Percentiles rank a stretch among this genome's conserved stretches.
phyloP scores from a whole-genome alignment of 257 asterid species.

The Solanum peruvianum region DNA sequence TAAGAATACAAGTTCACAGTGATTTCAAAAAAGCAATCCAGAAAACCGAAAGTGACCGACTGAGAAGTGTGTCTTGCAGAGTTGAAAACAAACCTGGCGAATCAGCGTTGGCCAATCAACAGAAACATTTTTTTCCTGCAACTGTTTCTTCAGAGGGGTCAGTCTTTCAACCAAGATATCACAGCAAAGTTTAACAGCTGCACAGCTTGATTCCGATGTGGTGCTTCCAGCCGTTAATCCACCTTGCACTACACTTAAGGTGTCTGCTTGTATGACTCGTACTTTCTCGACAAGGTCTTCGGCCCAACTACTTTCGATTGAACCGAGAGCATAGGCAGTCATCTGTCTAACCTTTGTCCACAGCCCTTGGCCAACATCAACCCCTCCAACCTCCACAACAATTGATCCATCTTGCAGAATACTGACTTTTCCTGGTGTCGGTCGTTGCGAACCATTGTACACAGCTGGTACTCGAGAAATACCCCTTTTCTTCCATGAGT shows the following conservation, averaged over 20 bases:
- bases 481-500: slow-evolving; percentile 53
- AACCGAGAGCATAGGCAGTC: slow-evolving; percentile 50
- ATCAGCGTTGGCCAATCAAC: slow-evolving; percentile 51
- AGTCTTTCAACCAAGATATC: slow-evolving; percentile 45
- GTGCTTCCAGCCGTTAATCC: slow-evolving; percentile 68
- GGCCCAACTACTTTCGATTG: slow-evolving; percentile 29
- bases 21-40: background rate
- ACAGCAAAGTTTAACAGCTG: slow-evolving; percentile 63
- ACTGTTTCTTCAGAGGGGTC: slow-evolving; percentile 26
- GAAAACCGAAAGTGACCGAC: background rate
- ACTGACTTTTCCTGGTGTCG: slow-evolving; percentile 63
- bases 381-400: slow-evolving; percentile 68
- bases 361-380: slow-evolving; percentile 76
- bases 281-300: slow-evolving; percentile 45
- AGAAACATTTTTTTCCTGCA: slow-evolving; percentile 36
- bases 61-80: background rate
- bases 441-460: slow-evolving; percentile 14
- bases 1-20: background rate
- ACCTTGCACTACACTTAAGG: slow-evolving; percentile 56
- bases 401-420: slow-evolving; percentile 55
- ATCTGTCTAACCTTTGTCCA: slow-evolving; percentile 18
- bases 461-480: slow-evolving; percentile 57
- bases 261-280: slow-evolving; percentile 64
- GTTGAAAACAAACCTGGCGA: slow-evolving; percentile 29
- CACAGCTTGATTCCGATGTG: slow-evolving; percentile 72